phyloP scores from a whole-genome alignment of 1,139 yeast species.

The Sugiyamaella japonica region DNA sequence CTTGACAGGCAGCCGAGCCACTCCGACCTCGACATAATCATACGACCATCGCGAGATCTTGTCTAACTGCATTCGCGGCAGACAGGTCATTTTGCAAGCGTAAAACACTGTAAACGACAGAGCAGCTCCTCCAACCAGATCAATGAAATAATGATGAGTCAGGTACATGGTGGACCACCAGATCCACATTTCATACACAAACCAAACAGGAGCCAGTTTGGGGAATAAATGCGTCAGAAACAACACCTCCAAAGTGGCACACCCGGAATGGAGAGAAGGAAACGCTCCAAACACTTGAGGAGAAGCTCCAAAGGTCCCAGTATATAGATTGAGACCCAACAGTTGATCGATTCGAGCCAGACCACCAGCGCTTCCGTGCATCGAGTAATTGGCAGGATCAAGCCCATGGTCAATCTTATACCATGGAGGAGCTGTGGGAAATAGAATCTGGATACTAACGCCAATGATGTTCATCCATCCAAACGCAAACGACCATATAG shows the following conservation, averaged over 20 bases:
- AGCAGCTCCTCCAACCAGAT: constrained; percentile 85
- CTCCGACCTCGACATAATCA: constrained; percentile 44
- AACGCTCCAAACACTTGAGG: constrained; percentile 98
- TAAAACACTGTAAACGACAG: constrained; percentile 70
- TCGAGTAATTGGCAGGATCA: constrained; percentile 85
- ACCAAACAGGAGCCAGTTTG: constrained; percentile 58
- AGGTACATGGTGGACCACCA: constrained; percentile 99
- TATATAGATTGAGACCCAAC: constrained; percentile 80
- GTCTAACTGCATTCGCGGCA: constrained; percentile 66
- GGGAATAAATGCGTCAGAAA: constrained; percentile 86
- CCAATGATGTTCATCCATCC: constrained; percentile 96
- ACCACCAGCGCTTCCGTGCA: constrained; percentile 97
- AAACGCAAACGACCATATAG: constrained; percentile 90
- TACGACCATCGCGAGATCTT: constrained; percentile 89
- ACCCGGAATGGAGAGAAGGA: constrained; percentile 93
- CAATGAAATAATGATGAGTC: constrained; percentile 93
- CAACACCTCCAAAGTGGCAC: constrained; percentile 89
- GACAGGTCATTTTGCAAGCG: constrained; percentile 66
- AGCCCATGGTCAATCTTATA: constrained; percentile 83
- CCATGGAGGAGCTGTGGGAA: constrained; percentile 99
- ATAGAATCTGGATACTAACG: constrained; percentile 73
- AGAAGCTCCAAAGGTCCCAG: constrained; percentile 80
- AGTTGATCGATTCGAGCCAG: constrained; percentile 81
- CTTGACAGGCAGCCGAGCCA: constrained; percentile 33
- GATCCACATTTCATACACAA: constrained; percentile 79